Evolutionary conservation across 179 eudicot species (phyloP).

Genomic region (Silene coronaria): DNA sequence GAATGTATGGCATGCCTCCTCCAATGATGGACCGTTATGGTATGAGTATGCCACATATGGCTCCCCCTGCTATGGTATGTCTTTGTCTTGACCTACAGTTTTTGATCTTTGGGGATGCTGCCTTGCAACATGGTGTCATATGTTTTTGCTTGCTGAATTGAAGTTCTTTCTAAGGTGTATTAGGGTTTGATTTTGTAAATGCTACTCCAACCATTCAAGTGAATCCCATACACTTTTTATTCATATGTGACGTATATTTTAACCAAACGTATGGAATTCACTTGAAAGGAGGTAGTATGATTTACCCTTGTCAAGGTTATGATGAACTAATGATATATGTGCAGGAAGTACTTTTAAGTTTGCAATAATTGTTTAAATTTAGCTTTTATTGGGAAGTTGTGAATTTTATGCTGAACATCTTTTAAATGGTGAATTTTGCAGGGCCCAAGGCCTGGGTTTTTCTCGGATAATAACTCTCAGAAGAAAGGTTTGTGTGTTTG

Average conservation of each 20-base stretch:
- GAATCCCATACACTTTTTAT: too few relatives aligned
- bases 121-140: background rate
- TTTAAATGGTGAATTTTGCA: slow-evolving; percentile 22
- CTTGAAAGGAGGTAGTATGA: too few relatives aligned
- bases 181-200: background rate
- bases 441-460: slow-evolving; percentile 84
- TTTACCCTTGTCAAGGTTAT: background rate
- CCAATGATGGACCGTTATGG: slow-evolving; percentile 85
- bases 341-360: background rate
- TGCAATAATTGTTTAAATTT: background rate
- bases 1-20: slow-evolving; percentile 82
- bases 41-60: slow-evolving; percentile 59
- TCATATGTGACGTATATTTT: too few relatives aligned
- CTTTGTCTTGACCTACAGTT: background rate
- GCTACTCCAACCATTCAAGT: too few relatives aligned
- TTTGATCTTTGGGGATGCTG: background rate
- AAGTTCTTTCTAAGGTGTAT: background rate
- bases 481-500: slow-evolving; percentile 49
- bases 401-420: background rate
- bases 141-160: background rate
- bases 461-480: slow-evolving; percentile 57
- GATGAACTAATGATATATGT: background rate
- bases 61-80: slow-evolving; percentile 73
- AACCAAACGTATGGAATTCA: too few relatives aligned
- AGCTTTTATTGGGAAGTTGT: background rate